phyloP scores from a whole-genome alignment of 768 basidiomycete species.

The Clitopilus hobsonii region DNA sequence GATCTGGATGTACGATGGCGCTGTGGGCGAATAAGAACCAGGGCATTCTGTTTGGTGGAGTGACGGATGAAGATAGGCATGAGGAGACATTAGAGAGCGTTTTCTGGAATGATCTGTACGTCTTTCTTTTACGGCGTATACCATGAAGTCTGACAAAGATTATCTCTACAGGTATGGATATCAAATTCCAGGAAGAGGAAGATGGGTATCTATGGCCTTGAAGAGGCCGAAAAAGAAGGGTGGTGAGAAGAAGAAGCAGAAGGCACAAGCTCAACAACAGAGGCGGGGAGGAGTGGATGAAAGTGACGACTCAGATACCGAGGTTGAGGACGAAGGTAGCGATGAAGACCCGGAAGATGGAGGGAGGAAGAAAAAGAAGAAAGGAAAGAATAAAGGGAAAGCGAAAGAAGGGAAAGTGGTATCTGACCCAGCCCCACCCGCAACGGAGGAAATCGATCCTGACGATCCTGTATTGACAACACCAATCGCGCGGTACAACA shows the following conservation, averaged over 20 bases:
- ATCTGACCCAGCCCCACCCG: background rate
- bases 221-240: constrained; percentile 64
- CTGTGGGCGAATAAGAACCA: constrained; percentile 64
- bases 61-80: constrained; percentile 79
- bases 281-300: background rate
- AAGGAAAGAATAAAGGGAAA: background rate
- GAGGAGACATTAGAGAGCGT: constrained; percentile 83
- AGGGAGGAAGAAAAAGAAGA: background rate
- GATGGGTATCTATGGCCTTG: constrained; percentile 75
- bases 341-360: constrained; percentile 7
- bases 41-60: constrained; percentile 83
- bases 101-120: constrained; percentile 86
- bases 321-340: constrained; percentile 14
- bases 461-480: constrained; percentile 62
- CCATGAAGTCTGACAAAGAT: background rate
- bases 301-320: too few species aligned
- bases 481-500: constrained; percentile 77
- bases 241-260: constrained; percentile 39
- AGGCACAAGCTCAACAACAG: constrained; percentile 10
- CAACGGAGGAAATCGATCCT: constrained; percentile 37
- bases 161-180: constrained; percentile 61
- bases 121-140: background rate
- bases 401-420: background rate
- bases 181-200: constrained; percentile 66
- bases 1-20: constrained; percentile 86